Conservation (phyloP, 2,329 filamentous ascomycete genomes). For the Tolypocladium endophyticum region DNA sequence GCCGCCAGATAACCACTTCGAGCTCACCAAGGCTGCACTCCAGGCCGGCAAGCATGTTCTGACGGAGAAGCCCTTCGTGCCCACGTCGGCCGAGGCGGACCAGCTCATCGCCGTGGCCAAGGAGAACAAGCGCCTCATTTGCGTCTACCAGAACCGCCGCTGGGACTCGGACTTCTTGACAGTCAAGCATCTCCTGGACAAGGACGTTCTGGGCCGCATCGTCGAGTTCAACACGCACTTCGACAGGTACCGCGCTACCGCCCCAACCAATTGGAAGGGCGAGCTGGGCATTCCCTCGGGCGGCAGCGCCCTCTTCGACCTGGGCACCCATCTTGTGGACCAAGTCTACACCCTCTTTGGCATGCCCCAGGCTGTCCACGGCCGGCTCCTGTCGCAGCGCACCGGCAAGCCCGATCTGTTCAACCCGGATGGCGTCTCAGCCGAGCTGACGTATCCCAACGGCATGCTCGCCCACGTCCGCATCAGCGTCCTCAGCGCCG, state of each 20-base stretch:
- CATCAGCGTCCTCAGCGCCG: constrained; percentile 57
- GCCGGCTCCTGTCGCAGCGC: constrained; percentile 57
- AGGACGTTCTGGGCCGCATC: constrained; percentile 55
- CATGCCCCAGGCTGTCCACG: constrained; percentile 55
- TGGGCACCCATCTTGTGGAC: constrained; percentile 68
- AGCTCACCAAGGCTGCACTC: constrained; percentile 53
- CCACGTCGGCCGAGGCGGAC: constrained; percentile 56
- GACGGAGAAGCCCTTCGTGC: constrained; percentile 76
- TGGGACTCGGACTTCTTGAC: constrained; percentile 73
- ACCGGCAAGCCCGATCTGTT: constrained; percentile 32
- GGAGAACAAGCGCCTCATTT: constrained; percentile 40
- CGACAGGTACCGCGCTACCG: constrained; percentile 57
- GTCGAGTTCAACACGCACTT: constrained; percentile 74
- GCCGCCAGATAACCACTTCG: constrained; percentile 60
- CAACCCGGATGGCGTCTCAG: constrained; percentile 48
- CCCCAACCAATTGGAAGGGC: constrained; percentile 57
- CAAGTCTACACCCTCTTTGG: constrained; percentile 65
- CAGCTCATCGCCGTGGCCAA: constrained; percentile 47
- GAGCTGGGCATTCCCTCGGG: constrained; percentile 46
- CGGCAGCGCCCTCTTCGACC: constrained; percentile 60
- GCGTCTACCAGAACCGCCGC: constrained; percentile 67
- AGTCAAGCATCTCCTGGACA: constrained; percentile 48
- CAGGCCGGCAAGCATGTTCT: constrained; percentile 67
- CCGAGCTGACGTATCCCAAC: constrained; percentile 54
- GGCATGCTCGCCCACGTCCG: constrained; percentile 59